A percentile compares a stretch with the other conserved stretches of the same genome.
Conservation (phyloP, 495 filamentous ascomycete species). For the Entonaema liquescens region DNA sequence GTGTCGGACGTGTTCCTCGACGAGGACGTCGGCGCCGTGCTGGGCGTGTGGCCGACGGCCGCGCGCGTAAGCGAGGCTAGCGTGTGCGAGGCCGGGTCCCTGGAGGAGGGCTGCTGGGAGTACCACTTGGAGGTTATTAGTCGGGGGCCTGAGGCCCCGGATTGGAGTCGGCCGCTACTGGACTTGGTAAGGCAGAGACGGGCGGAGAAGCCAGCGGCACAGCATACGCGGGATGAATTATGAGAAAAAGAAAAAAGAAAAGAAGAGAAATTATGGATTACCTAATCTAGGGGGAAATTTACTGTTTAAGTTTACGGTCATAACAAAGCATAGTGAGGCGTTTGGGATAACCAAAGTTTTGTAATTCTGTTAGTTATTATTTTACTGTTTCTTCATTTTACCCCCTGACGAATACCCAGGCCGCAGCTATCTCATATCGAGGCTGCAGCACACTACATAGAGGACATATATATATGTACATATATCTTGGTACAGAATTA, state of each 20-base stretch:
- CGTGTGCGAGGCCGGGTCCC: slow-evolving; percentile 30
- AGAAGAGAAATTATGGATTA: neutral
- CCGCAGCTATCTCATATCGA: slow-evolving; percentile 5
- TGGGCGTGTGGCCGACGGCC: slow-evolving; percentile 58
- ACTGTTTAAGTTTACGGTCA: neutral
- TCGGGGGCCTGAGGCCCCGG: slow-evolving; percentile 14
- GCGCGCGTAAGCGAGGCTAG: slow-evolving; percentile 36
- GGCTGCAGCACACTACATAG: slow-evolving; percentile 25
- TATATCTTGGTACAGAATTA: neutral
- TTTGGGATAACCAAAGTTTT: slow-evolving; percentile 12
- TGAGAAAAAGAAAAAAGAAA: slow-evolving; percentile 7
- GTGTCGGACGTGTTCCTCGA: slow-evolving; percentile 69
- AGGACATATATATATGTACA: slow-evolving; percentile 9
- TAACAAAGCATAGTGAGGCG: slow-evolving; percentile 11
- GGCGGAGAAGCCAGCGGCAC: neutral
- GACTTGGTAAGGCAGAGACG: slow-evolving; percentile 26
- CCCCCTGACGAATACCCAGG: slow-evolving; percentile 31
- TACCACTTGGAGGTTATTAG: slow-evolving; percentile 48
- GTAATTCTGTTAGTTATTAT: slow-evolving; percentile 7
- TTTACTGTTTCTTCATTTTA: slow-evolving; percentile 1
- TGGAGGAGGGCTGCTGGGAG: slow-evolving; percentile 52
- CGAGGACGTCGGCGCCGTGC: slow-evolving; percentile 62
- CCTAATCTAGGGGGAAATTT: neutral
- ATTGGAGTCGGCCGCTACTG: slow-evolving; percentile 38
- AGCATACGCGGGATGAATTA: slow-evolving; percentile 30